Evolutionary conservation across 176 grass and related monocot species (phyloP).

Genomic region (Raddia distichophylla): DNA sequence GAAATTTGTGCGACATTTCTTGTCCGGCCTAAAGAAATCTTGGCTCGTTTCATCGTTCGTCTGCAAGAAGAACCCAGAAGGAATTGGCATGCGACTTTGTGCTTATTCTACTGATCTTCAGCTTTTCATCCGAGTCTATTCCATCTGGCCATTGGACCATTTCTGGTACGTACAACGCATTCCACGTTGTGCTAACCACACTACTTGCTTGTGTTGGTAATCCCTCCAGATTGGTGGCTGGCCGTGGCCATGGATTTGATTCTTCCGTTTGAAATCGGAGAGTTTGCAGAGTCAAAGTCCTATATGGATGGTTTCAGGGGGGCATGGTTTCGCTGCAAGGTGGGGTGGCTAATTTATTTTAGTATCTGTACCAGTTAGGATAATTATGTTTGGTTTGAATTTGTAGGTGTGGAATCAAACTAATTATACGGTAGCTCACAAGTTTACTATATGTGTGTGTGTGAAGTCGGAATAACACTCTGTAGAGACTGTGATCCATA

Average conservation of each 20-base stretch:
- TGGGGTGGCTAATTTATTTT: neutral
- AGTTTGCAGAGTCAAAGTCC: slow-evolving; percentile 50
- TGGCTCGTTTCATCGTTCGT: neutral
- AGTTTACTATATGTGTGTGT: neutral
- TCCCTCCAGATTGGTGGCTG: slow-evolving; percentile 29
- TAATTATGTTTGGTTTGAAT: neutral
- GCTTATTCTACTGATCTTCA: neutral
- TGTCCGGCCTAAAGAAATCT: neutral
- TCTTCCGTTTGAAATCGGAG: slow-evolving; percentile 57
- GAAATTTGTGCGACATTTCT: neutral
- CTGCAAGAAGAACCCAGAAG: neutral
- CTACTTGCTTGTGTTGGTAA: slow-evolving; percentile 1
- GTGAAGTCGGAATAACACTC: too few relatives aligned
- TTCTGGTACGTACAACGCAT: neutral
- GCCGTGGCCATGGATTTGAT: slow-evolving; percentile 54
- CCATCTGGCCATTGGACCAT: neutral
- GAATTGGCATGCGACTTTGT: neutral
- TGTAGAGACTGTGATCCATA: too few relatives aligned
- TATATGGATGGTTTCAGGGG: slow-evolving; percentile 43
- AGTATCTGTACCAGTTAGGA: neutral
- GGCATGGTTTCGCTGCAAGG: slow-evolving; percentile 83
- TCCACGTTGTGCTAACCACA: neutral
- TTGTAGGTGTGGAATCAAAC: slow-evolving; percentile 16
- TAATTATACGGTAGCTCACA: slow-evolving; percentile 7
- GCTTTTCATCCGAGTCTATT: neutral